A percentile compares a stretch with the other conserved stretches of the same genome.
These are phyloP conservation scores for Davidsoniella neocaledoniae DNA, from an alignment of 2,329 filamentous ascomycete species.

Conservation along the genomic window DNA sequence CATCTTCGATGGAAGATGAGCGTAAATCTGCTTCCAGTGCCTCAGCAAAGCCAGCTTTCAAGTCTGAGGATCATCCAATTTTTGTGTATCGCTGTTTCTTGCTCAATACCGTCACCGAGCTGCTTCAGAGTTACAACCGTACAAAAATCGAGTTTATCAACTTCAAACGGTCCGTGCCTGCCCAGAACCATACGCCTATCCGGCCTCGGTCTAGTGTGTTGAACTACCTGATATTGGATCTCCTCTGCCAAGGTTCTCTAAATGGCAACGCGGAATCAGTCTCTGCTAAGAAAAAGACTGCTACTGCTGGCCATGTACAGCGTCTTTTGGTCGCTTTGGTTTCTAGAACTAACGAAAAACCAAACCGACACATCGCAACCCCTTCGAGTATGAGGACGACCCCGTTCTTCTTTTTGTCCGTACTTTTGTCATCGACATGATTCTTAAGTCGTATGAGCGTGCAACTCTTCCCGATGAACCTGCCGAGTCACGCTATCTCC, in stretches of 20 bases:
- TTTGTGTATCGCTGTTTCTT: constrained; percentile 95
- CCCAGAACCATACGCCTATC: constrained; percentile 71
- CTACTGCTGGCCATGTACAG: constrained; percentile 74
- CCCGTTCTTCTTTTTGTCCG: constrained; percentile 79
- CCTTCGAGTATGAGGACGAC: constrained; percentile 57
- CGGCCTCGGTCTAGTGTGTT: constrained; percentile 85
- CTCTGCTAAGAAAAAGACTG: constrained; percentile 63
- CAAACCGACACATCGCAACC: constrained; percentile 29
- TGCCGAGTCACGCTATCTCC: constrained; percentile 71
- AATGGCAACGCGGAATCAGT: constrained; percentile 57
- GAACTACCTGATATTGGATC: constrained; percentile 77
- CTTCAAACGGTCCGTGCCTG: constrained; percentile 82
- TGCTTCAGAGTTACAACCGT: constrained; percentile 80
- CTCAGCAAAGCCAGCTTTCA: constrained; percentile 59
- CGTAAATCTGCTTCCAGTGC: constrained; percentile 39
- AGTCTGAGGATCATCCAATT: constrained; percentile 81
- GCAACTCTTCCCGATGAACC: constrained; percentile 63
- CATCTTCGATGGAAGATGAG: constrained; percentile 14
- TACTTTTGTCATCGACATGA: constrained; percentile 86
- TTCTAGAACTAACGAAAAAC: constrained; percentile 63
- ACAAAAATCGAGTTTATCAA: constrained; percentile 99
- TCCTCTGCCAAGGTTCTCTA: constrained; percentile 47
- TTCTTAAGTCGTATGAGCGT: constrained; percentile 81
- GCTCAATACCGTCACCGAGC: constrained; percentile 76
- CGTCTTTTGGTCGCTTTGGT: constrained; percentile 75